Evolutionary conservation across 176 grass and related monocot species (phyloP).

Genomic region (Oryza longistaminata): DNA sequence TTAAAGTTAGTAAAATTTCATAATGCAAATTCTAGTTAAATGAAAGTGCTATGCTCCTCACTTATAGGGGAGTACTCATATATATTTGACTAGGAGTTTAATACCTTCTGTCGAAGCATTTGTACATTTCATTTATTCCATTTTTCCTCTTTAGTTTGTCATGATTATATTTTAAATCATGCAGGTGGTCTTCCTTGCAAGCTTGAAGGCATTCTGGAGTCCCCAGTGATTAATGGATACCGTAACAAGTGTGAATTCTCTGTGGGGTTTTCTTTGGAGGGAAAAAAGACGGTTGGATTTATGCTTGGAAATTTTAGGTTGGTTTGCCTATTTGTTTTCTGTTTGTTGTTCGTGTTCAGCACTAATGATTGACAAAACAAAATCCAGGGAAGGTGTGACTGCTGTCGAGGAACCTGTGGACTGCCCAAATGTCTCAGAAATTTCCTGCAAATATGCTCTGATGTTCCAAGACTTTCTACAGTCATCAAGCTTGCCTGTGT

Average conservation of each 20-base stretch:
- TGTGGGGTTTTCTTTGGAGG: constrained; percentile 77
- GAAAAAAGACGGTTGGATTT: constrained; percentile 89
- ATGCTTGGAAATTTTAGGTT: constrained; percentile 99
- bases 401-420: constrained; percentile 94
- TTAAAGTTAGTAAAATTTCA: neutral
- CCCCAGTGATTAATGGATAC: constrained; percentile 82
- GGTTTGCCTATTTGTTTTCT: constrained; percentile 26
- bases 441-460: constrained; percentile 70
- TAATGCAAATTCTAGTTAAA: neutral
- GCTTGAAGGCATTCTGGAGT: constrained; percentile 90
- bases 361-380: constrained; percentile 34
- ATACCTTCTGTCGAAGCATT: neutral
- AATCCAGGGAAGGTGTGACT: constrained; percentile 86
- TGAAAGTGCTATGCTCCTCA: neutral
- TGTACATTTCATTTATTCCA: neutral
- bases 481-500: constrained; percentile 61
- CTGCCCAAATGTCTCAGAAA: constrained; percentile 85
- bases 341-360: neutral
- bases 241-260: constrained; percentile 99
- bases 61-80: neutral
- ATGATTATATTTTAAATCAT: constrained; percentile 36
- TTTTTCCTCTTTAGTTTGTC: constrained; percentile 5
- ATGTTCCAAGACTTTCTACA: constrained; percentile 88
- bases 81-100: neutral
- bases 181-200: constrained; percentile 98